These are phyloP conservation scores for Phaeotremella skinneri DNA, from an alignment of 768 basidiomycete species.

Conservation along the genomic window DNA sequence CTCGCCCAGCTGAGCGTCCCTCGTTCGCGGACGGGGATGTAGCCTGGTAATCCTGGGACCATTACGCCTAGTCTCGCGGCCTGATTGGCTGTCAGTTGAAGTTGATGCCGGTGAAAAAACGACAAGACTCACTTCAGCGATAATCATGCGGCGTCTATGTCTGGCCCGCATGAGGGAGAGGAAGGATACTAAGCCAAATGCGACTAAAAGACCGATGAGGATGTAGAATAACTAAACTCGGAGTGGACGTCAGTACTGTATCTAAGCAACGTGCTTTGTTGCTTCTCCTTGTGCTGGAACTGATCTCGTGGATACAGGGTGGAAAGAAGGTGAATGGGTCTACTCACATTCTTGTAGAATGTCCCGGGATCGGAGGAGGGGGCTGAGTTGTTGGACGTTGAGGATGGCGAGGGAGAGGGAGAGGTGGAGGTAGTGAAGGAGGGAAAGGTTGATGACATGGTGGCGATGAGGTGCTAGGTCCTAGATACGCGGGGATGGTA, in stretches of 20 bases:
- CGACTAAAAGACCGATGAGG: constrained; percentile 41
- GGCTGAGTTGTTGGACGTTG: constrained; percentile 1
- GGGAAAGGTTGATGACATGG: constrained; percentile 18
- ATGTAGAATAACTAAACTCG: constrained; percentile 43
- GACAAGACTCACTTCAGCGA: constrained; percentile 34
- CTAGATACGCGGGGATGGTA: neutral
- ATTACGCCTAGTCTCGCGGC: constrained; percentile 40
- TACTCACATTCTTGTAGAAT: constrained; percentile 30
- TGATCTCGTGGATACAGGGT: no score
- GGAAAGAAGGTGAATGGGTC: neutral
- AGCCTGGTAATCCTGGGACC: constrained; percentile 43
- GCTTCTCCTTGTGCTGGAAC: no score
- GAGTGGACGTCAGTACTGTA: neutral
- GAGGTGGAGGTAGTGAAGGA: constrained; percentile 11
- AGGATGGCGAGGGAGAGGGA: constrained; percentile 14
- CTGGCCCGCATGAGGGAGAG: constrained; percentile 36
- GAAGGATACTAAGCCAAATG: constrained; percentile 38
- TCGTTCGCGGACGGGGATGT: constrained; percentile 39
- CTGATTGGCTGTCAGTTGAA: constrained; percentile 9
- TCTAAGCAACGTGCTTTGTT: neutral
- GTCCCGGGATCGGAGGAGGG: constrained; percentile 1
- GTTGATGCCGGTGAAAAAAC: neutral
- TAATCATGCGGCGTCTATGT: constrained; percentile 26
- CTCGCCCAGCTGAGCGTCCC: constrained; percentile 14
- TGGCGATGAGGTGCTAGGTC: neutral